Evolutionary conservation across 139 green algal species (phyloP).

Genomic region (Micractinium conductrix): DNA sequence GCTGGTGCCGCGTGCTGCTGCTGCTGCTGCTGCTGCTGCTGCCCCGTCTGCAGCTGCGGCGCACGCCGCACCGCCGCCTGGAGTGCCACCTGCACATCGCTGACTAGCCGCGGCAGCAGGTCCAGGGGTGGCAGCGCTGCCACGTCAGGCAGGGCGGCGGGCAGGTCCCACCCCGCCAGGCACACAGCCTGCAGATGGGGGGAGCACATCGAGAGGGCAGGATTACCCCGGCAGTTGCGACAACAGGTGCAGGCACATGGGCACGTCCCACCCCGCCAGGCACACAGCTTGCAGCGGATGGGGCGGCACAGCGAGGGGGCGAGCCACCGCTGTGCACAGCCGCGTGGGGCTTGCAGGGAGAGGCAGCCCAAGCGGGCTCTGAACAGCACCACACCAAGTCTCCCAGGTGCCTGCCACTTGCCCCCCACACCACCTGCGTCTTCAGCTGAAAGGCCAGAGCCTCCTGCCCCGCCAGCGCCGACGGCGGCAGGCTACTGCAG

Average conservation of each 20-base stretch:
- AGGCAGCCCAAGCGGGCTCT: too few relatives aligned
- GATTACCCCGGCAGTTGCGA: background rate
- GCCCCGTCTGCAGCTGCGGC: background rate
- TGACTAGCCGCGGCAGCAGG: background rate
- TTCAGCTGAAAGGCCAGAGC: slow-evolving; percentile 25
- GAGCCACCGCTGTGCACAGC: background rate
- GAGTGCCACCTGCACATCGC: background rate
- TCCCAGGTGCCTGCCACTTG: background rate
- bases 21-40: background rate
- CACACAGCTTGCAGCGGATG: background rate
- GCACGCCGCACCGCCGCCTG: background rate
- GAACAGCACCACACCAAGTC: too few relatives aligned
- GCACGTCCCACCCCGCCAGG: background rate
- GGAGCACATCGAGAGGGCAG: background rate
- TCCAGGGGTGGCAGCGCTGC: slow-evolving; percentile 8
- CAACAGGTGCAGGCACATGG: background rate
- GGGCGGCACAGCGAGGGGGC: background rate
- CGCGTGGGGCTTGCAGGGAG: too few relatives aligned
- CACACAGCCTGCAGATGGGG: slow-evolving; percentile 6
- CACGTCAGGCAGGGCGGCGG: background rate
- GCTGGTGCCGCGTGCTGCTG: background rate
- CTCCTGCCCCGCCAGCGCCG: background rate
- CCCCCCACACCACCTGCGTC: slow-evolving; percentile 4
- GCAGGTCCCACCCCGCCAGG: slow-evolving; percentile 21
- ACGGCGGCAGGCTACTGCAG: background rate